These are phyloP conservation scores for Sporothrix brasiliensis DNA, from an alignment of 2,329 filamentous ascomycete species.

Conservation along the genomic window DNA sequence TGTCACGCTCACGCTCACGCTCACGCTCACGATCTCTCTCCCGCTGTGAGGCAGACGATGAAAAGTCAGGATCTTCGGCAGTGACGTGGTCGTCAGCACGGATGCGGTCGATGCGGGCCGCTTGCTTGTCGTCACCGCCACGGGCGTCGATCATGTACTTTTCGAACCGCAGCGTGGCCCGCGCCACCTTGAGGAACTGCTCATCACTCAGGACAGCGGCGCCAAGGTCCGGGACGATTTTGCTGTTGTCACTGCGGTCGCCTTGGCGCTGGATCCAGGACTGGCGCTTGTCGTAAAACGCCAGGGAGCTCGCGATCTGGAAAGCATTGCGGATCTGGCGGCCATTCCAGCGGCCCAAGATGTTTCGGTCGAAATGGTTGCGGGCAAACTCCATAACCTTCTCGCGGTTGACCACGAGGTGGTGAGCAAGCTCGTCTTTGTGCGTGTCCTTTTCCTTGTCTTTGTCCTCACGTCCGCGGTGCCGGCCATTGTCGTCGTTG, in stretches of 20 bases:
- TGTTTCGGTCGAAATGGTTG: slow-evolving; percentile 24
- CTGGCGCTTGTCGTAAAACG: slow-evolving; percentile 34
- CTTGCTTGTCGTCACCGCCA: slow-evolving; percentile 19
- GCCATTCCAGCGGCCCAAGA: slow-evolving; percentile 35
- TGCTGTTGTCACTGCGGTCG: not conserved
- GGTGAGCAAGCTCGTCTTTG: slow-evolving; percentile 21
- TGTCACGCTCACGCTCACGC: not conserved
- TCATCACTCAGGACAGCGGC: slow-evolving; percentile 22
- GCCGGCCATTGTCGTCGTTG: not conserved
- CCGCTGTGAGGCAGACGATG: not conserved
- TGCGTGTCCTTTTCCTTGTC: not conserved
- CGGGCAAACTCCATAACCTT: slow-evolving; percentile 31
- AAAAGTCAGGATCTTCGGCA: not conserved
- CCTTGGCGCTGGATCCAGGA: slow-evolving; percentile 21
- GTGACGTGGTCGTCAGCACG: slow-evolving; percentile 27
- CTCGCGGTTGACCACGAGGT: slow-evolving; percentile 23
- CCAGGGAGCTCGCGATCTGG: slow-evolving; percentile 36
- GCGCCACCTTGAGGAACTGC: slow-evolving; percentile 28
- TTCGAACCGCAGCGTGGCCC: slow-evolving; percentile 22
- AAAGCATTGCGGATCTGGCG: slow-evolving; percentile 49
- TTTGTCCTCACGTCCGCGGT: not conserved
- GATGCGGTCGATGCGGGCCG: slow-evolving; percentile 20
- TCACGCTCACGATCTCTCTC: not conserved
- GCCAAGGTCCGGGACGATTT: not conserved
- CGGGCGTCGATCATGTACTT: slow-evolving; percentile 31